These are phyloP conservation scores for Conoideocrella luteorostrata DNA, from an alignment of 2,329 filamentous ascomycete species.

Conservation along the genomic window DNA sequence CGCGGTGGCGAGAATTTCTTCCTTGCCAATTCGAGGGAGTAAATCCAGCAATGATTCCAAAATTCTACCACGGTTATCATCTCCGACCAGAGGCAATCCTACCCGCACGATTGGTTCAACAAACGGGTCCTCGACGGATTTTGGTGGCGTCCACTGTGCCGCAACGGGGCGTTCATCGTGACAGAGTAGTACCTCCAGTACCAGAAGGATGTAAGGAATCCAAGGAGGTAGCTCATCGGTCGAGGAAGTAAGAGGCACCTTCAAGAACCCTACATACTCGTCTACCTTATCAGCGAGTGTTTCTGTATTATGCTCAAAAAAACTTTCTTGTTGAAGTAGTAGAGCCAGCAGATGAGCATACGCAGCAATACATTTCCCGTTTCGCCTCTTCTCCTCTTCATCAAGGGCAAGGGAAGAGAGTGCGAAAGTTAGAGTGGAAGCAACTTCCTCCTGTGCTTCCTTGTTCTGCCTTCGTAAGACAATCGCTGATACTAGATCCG, in stretches of 20 bases:
- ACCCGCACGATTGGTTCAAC: constrained; percentile 53
- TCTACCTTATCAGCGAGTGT: constrained; percentile 71
- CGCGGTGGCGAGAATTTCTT: constrained; percentile 76
- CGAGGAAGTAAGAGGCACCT: constrained; percentile 58
- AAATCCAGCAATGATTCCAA: constrained; percentile 76
- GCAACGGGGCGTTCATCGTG: constrained; percentile 78
- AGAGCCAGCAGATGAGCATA: constrained; percentile 89
- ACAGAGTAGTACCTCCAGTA: constrained; percentile 83
- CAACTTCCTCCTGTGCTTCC: constrained; percentile 63
- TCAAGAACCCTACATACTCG: constrained; percentile 73
- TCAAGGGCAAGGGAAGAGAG: constrained; percentile 63
- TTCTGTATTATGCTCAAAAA: constrained; percentile 71
- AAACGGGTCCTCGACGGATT: constrained; percentile 40
- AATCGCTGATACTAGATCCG: constrained; percentile 75
- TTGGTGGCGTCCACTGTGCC: constrained; percentile 61
- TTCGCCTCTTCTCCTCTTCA: constrained; percentile 59
- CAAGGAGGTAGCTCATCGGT: constrained; percentile 80
- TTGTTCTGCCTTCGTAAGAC: constrained; percentile 52
- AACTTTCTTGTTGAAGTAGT: constrained; percentile 73
- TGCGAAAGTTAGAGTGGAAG: constrained; percentile 75
- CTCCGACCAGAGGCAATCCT: constrained; percentile 48
- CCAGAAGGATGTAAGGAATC: constrained; percentile 83
- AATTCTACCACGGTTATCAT: constrained; percentile 62
- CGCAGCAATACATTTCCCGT: constrained; percentile 63
- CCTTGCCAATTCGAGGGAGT: constrained; percentile 79